These are phyloP conservation scores for Pythium brachiatum DNA, from an alignment of 352 stramenopile species.

Conservation along the genomic window DNA sequence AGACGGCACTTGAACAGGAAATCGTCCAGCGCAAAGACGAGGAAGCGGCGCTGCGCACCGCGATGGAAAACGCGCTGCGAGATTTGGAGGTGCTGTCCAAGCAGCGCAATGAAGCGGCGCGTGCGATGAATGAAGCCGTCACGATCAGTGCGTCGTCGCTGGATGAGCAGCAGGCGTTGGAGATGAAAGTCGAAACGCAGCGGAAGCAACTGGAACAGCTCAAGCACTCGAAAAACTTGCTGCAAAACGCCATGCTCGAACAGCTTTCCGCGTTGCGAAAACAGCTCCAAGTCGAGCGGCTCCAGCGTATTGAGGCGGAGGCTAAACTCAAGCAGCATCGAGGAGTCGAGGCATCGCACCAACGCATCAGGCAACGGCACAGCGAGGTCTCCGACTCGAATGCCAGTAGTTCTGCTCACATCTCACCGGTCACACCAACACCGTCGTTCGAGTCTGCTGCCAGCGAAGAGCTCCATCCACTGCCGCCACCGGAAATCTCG, in stretches of 20 bases:
- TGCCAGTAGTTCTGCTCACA: neutral
- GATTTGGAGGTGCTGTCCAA: slow-evolving; percentile 62
- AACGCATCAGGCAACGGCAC: neutral
- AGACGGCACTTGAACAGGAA: slow-evolving; percentile 35
- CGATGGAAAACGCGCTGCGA: slow-evolving; percentile 65
- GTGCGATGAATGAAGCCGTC: slow-evolving; percentile 83
- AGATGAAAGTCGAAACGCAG: slow-evolving; percentile 56
- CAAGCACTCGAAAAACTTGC: slow-evolving; percentile 66
- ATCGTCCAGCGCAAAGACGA: slow-evolving; percentile 47
- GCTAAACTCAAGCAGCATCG: slow-evolving; percentile 51
- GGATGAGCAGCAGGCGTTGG: slow-evolving; percentile 72
- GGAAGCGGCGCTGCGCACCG: slow-evolving; percentile 45
- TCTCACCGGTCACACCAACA: slow-evolving; percentile 5
- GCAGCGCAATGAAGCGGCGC: slow-evolving; percentile 74
- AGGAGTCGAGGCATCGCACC: neutral
- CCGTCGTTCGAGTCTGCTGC: slow-evolving; percentile 16
- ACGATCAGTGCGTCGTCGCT: slow-evolving; percentile 78
- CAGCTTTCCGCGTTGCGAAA: slow-evolving; percentile 73
- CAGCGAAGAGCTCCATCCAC: slow-evolving; percentile 39
- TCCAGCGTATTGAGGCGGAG: slow-evolving; percentile 68
- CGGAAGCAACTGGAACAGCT: slow-evolving; percentile 73
- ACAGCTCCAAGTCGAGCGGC: slow-evolving; percentile 67
- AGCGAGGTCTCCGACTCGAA: neutral
- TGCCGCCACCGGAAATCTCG: slow-evolving; percentile 43
- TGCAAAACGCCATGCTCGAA: slow-evolving; percentile 84